Evolutionary conservation across 2,329 filamentous ascomycete genomes (phyloP), one percentile per base, ranked within the genome.

Genomic region (Fusarium sp.): DNA sequence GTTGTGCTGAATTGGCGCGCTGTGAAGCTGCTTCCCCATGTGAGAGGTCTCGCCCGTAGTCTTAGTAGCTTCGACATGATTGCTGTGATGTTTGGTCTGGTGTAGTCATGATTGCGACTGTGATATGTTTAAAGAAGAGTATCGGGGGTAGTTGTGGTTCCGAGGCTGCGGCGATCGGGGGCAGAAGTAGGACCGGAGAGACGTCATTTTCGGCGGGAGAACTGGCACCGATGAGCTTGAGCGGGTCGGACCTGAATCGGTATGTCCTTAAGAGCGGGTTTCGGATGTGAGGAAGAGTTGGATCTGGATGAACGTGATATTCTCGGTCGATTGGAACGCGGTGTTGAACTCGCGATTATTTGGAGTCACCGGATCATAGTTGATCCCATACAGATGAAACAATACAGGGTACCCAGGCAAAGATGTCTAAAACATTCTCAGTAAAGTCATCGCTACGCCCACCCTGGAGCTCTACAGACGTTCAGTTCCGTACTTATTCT

Each of bases 1-100:
- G 77, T 75, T 45, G 77, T 67, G 32, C 74, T 72, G 53, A 78
- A 78, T 38, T 65, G 66, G 11, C 77, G 61, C 26, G 65, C 50
- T 28, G 73, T 75, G 66, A 78, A 66, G 69, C 68, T 75, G 42
- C 75, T 76, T 36, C 67, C 70, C 76, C 76, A 78, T 3, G 62
- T 45, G 20, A 77, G n/a, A 28, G 72, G 60, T 24, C 69, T 66
- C 26, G 56, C 28, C 44, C 44, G 48, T 35, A 69, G 18, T 57
- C 66, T 68, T n/a, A 73, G 42, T 56, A 74, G 32, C 28, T 48
- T 64, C 48, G 68, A 75, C 72, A 74, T 74, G 54, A 44, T 69
- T 56, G 47, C 48, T 65, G 39, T 58, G 26, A 30, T 61, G 35
- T 38, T 38, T 61, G n/a, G 22, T 58, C 28, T 32, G 28, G n/a